A percentile compares a stretch with the other conserved stretches of the same genome.
These are phyloP conservation scores for Colletotrichum noveboracense DNA, from an alignment of 2,329 filamentous ascomycete species.

Conservation along the genomic window DNA sequence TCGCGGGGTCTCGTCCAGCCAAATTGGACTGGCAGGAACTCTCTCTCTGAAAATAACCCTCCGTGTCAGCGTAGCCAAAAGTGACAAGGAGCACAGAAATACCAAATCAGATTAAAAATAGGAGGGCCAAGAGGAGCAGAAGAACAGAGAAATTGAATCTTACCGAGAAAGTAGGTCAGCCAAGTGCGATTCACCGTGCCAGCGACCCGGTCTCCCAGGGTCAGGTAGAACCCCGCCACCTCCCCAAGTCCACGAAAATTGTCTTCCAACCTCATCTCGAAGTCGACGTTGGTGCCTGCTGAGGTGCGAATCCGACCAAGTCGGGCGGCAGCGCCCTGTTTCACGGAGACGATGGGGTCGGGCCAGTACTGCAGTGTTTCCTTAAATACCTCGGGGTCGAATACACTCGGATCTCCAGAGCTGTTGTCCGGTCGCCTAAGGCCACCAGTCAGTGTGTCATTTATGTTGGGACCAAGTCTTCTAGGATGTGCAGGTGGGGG, in stretches of 20 bases:
- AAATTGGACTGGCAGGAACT: neutral
- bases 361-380: neutral
- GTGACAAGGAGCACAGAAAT: neutral
- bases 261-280: neutral
- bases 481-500: neutral
- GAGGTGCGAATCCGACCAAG: constrained; percentile 21
- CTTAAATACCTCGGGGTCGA: constrained; percentile 28
- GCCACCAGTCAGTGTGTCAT: neutral
- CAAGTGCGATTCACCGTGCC: neutral
- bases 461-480: neutral
- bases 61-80: neutral
- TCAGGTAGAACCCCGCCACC: neutral
- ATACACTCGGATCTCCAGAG: constrained; percentile 32
- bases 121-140: neutral
- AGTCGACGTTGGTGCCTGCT: constrained; percentile 26
- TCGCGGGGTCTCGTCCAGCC: neutral
- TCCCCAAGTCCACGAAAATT: neutral
- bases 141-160: neutral
- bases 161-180: neutral
- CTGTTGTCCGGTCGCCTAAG: constrained; percentile 25
- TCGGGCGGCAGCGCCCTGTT: constrained; percentile 27
- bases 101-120: neutral
- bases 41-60: neutral
- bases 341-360: neutral
- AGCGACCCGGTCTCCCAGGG: neutral